These are phyloP conservation scores for Vigna unguiculata DNA, from an alignment of 306 rosid genomes.

Conservation along the genomic window DNA sequence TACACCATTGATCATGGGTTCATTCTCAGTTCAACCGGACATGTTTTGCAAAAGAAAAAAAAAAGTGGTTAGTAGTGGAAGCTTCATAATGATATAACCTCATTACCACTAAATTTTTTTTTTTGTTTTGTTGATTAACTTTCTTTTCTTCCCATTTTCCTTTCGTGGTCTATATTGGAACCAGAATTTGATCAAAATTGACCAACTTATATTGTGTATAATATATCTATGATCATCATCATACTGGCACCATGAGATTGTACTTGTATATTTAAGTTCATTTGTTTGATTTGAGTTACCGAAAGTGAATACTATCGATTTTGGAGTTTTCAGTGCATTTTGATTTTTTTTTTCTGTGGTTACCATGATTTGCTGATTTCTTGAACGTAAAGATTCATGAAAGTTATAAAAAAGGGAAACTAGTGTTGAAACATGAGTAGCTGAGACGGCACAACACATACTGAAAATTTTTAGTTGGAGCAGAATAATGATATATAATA, in stretches of 20 bases:
- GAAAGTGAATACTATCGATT: conserved; percentile 27
- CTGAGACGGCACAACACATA: conserved; percentile 60
- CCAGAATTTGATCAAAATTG: conserved; percentile 32
- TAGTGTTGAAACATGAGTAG: conserved; percentile 48
- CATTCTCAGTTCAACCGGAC: conserved; percentile 17
- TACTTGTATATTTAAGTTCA: conserved; percentile 46
- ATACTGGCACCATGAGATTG: conserved; percentile 42
- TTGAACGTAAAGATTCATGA: conserved; percentile 46
- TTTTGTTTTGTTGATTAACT: conserved; percentile 23
- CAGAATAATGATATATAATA: conserved; percentile 51
- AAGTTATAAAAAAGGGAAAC: not conserved
- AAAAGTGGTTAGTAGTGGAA: conserved; percentile 54
- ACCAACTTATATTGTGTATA: conserved; percentile 41
- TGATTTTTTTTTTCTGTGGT: conserved; percentile 24
- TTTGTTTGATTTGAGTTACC: conserved; percentile 42
- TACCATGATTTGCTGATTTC: conserved; percentile 46
- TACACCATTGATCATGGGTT: conserved; percentile 72
- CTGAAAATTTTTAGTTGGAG: conserved; percentile 43
- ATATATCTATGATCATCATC: not conserved
- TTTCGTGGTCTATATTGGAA: conserved; percentile 30
- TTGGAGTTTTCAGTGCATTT: conserved; percentile 37
- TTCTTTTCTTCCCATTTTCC: not conserved
- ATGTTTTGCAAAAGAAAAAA: conserved; percentile 17
- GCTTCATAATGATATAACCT: conserved; percentile 36
- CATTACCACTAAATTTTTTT: conserved; percentile 31